Percentiles rank a stretch among this genome's conserved stretches.
Conservation (phyloP, 2,329 filamentous ascomycete species). For the Pezicula neosporulosa region DNA sequence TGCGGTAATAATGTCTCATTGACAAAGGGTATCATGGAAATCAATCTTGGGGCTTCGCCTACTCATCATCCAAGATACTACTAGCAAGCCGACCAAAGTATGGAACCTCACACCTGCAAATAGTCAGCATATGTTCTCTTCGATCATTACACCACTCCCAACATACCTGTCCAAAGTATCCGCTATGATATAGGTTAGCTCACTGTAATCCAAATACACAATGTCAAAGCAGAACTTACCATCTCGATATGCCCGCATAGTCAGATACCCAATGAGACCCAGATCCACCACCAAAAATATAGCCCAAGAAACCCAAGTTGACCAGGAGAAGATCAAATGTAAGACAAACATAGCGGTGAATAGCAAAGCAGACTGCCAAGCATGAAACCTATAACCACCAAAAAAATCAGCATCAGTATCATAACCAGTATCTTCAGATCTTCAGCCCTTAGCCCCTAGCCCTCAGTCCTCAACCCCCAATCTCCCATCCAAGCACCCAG, state of each 20-base stretch:
- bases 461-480: background rate
- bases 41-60: slow-evolving; percentile 2
- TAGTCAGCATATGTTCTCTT: background rate
- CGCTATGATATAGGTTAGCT: slow-evolving; percentile 37
- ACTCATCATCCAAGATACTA: slow-evolving; percentile 85
- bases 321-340: slow-evolving; percentile 86
- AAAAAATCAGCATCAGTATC: slow-evolving; percentile 8
- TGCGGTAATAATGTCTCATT: slow-evolving; percentile 5
- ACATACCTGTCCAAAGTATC: slow-evolving; percentile 46
- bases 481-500: no score
- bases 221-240: slow-evolving; percentile 37
- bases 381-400: slow-evolving; percentile 68
- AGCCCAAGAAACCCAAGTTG: slow-evolving; percentile 76
- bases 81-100: slow-evolving; percentile 83
- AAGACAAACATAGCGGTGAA: slow-evolving; percentile 74
- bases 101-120: slow-evolving; percentile 62
- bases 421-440: background rate
- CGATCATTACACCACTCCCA: background rate
- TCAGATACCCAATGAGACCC: slow-evolving; percentile 70
- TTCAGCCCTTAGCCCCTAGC: no score
- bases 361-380: slow-evolving; percentile 86
- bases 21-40: slow-evolving; percentile 21
- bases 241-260: slow-evolving; percentile 78
- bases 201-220: background rate
- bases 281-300: slow-evolving; percentile 76